Evolutionary conservation across 2,329 filamentous ascomycete species (phyloP).

Genomic region (Davidsoniella australis): DNA sequence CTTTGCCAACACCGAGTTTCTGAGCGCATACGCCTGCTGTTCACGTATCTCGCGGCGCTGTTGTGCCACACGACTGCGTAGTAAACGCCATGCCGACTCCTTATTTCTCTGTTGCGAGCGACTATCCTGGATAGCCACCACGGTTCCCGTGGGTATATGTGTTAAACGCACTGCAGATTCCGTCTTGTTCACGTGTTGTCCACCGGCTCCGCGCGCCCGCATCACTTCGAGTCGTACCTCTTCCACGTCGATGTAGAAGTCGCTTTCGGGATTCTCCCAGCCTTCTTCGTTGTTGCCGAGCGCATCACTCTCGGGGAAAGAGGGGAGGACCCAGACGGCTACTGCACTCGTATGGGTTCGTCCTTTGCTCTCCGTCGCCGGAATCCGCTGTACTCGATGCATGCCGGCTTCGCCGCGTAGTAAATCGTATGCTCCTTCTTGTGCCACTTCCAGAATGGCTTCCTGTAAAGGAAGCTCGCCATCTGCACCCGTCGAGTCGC

Average conservation of each 20-base stretch:
- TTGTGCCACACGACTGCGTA: conserved; percentile 70
- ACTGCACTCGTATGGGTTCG: conserved; percentile 88
- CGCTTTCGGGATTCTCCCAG: conserved; percentile 68
- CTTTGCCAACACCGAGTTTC: conserved; percentile 61
- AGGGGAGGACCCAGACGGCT: conserved; percentile 80
- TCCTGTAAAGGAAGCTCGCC: conserved; percentile 61
- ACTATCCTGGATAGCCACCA: conserved; percentile 83
- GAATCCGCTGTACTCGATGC: conserved; percentile 85
- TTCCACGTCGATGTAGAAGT: conserved; percentile 74
- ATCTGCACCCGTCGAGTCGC: conserved; percentile 31
- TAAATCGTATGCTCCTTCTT: conserved; percentile 59
- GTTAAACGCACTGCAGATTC: conserved; percentile 90
- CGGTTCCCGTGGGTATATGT: conserved; percentile 70
- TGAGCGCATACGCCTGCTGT: conserved; percentile 55
- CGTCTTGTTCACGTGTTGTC: conserved; percentile 97
- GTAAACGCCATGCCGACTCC: conserved; percentile 68
- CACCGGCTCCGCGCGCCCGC: conserved; percentile 79
- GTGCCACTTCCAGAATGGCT: conserved; percentile 69
- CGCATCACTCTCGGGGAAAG: conserved; percentile 44
- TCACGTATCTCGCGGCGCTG: conserved; percentile 66
- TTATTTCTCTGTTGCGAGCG: conserved; percentile 82
- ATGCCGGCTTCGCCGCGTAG: conserved; percentile 84
- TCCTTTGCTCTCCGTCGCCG: conserved; percentile 77
- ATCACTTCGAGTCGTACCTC: conserved; percentile 80
- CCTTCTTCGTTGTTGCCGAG: conserved; percentile 36